Evolutionary conservation across 2,329 filamentous ascomycete species (phyloP), one percentile per base, ranked within the genome.

Genomic region (Fusarium decemcellulare): DNA sequence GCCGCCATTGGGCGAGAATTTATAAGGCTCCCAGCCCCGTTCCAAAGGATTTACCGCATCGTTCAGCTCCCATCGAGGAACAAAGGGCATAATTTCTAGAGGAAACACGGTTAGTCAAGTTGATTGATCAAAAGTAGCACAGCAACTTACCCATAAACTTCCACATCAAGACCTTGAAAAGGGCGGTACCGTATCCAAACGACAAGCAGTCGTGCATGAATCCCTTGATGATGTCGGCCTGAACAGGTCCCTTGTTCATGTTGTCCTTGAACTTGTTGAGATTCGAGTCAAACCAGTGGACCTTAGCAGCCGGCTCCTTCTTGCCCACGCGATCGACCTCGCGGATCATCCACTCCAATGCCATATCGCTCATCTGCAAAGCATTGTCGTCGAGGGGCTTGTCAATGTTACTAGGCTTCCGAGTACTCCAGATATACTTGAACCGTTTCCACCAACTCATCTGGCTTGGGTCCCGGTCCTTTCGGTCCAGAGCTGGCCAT

Each of bases 311-410:
- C 23, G 0, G 71, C 53, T 83, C 76, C 18, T 58, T 57, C 12
- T 76, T 44, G 6, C 79, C 80, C 1, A 83, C 77, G 4, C 79
- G 74, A 69, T 82, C 78, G 4, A 86, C 75, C 65, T 87, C 85
- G 2, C 81, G 79, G 39, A 87, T 82, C 85, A 87, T 87, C 85
- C 85, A 87, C 10, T 81, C 81, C 3, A 87, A 76, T 2, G 85
- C 80, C 27, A 86, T 80, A 62, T 87, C 84, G 27, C 84, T 86
- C 76, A 87, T 77, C 71, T 83, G 82, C 42, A 82, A 75, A 0
- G 72, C 76, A 15, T 82, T 80, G 0, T 70, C 48, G 1, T 72
- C 63, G 2, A 81, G 61, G 15, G 81, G 76, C 23, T 67, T 71
- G 40, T 70, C 78, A 3, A 78, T 66, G 34, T 72, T 74, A 2